Base-by-base conservation (phyloP, 2,329 filamentous ascomycete species). In the Penicillium janthinellum region DNA sequence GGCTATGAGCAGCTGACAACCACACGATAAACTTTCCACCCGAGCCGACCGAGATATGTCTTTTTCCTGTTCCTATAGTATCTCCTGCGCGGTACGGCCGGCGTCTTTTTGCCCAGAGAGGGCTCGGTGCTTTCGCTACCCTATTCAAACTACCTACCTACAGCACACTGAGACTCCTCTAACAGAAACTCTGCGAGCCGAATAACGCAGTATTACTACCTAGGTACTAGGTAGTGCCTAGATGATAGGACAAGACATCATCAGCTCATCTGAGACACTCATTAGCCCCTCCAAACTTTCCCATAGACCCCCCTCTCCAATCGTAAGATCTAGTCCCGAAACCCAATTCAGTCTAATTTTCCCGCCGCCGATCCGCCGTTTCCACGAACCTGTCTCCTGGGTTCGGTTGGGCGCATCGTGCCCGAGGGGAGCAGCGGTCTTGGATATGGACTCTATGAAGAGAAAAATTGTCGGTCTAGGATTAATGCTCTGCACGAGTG, bases 371-470 rank as follows among this genome's bases (percentile, higher is more conserved):
- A 58, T 60, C 50, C 37, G 50, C 57, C 39, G 39, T 49, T 60
- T 56, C 57, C 54, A 62, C 42, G 7, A 49, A 51, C 57, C 57
- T 34, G 25, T 62, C 39, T 25, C 42, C 41, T 56, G 52, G 58
- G 52, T 53, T 53, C 52, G 31, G 61, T 59, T 55, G 60, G 53
- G 58, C 49, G 56, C 53, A 54, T 59, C 52, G 45, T 55, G 57
- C 50, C 50, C 45, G 41, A 59, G 17, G 8, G 15, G 15, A 15
- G 31, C 34, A 35, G 17, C 20, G 12, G 35, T 22, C 42, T 59
- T 53, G 49, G 48, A 53, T 45, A 37, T 45, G 25, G 7, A 20
- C 20, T 20, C 25, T 25, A 25, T 25, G 25, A 2, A 47, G 14
- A 14, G 12, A 48, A 42, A 45, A 54, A 34, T 41, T 31, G n/a